Conservation (phyloP, 306 rosid genomes). For the Adenanthera pavonina region DNA sequence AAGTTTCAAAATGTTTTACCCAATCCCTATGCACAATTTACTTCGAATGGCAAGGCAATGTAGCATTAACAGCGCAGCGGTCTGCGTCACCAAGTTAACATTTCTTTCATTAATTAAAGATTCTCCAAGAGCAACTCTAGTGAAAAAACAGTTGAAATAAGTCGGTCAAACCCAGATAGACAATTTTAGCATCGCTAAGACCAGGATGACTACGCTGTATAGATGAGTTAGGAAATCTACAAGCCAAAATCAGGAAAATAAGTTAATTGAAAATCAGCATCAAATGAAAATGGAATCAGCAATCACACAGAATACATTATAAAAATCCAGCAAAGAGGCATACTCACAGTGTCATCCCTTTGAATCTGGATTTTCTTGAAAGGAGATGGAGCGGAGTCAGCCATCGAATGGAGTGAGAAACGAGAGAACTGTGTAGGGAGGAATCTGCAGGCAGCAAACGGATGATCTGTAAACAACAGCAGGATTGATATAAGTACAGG, state of each 20-base stretch:
- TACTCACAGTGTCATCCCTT: constrained; percentile 70
- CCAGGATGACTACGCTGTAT: background rate
- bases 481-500: background rate
- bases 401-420: constrained; percentile 61
- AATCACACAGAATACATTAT: background rate
- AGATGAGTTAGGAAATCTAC: background rate
- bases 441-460: constrained; percentile 39
- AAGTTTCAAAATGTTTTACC: background rate
- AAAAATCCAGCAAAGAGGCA: background rate
- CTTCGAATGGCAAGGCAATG: background rate
- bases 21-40: background rate
- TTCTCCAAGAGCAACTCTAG: background rate
- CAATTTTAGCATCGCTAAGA: background rate
- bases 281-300: background rate
- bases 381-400: constrained; percentile 61
- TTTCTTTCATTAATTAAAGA: background rate
- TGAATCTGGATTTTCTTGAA: constrained; percentile 80
- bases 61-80: background rate
- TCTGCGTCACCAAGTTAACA: background rate
- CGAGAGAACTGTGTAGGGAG: constrained; percentile 37
- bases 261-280: background rate
- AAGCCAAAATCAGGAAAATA: background rate
- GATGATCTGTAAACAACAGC: background rate
- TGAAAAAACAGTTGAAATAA: background rate
- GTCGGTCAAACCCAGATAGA: background rate